phyloP scores from a whole-genome alignment of 768 basidiomycete species.

The Suillus hirtellus region DNA sequence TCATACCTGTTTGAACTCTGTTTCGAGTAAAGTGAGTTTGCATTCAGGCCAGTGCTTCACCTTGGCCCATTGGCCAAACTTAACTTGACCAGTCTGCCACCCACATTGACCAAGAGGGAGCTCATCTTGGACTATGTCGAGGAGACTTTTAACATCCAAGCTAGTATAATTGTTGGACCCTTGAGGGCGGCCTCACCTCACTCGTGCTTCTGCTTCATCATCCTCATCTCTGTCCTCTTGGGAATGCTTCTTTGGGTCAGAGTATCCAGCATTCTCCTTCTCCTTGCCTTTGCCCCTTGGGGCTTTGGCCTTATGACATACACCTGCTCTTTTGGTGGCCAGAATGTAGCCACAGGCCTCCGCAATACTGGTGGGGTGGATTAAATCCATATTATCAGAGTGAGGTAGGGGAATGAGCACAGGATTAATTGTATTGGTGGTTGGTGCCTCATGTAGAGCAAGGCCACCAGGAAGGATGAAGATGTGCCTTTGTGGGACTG shows the following conservation, averaged over 20 bases:
- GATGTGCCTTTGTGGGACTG: too few relatives aligned
- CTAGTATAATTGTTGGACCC: slow-evolving; percentile 8
- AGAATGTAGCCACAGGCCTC: background rate
- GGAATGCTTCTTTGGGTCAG: slow-evolving; percentile 1
- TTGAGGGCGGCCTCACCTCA: slow-evolving; percentile 1
- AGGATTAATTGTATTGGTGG: too few relatives aligned
- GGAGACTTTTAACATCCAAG: background rate
- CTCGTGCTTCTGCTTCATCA: background rate
- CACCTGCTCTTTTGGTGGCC: background rate
- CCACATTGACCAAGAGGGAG: slow-evolving; percentile 9
- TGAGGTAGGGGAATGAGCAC: background rate
- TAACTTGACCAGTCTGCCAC: background rate
- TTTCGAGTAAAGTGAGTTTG: slow-evolving; percentile 16
- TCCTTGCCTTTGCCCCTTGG: slow-evolving; percentile 5
- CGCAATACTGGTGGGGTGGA: background rate
- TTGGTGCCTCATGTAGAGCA: too few relatives aligned
- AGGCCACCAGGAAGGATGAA: too few relatives aligned
- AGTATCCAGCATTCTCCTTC: background rate
- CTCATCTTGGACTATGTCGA: slow-evolving; percentile 4
- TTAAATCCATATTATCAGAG: background rate
- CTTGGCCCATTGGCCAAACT: slow-evolving; percentile 10
- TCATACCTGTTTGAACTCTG: slow-evolving; percentile 27
- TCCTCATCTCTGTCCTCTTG: slow-evolving; percentile 1
- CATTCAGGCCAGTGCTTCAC: background rate
- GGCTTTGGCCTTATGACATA: background rate